A percentile compares a stretch with the other conserved stretches of the same genome.
Conservation (phyloP, 148 eudicot species). For the Diospyros lotus region DNA sequence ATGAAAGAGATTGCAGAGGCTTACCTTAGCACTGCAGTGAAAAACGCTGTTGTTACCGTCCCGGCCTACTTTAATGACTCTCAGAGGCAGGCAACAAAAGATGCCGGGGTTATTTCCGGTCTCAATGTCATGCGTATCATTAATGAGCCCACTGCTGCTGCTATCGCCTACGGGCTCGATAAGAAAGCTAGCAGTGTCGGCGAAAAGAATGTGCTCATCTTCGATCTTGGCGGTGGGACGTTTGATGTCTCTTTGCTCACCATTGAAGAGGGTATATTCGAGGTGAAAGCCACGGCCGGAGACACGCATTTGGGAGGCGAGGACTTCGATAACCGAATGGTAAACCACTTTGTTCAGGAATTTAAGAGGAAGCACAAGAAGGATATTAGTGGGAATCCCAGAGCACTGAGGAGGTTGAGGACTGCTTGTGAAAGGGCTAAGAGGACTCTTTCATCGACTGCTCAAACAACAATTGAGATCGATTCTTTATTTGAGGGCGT, state of each 20-base stretch:
- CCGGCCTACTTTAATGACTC: slow-evolving; percentile 59
- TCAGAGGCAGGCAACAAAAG: slow-evolving; percentile 52
- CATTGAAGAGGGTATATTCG: slow-evolving; percentile 53
- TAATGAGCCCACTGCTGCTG: slow-evolving; percentile 58
- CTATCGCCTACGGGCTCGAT: slow-evolving; percentile 54
- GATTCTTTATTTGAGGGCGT: slow-evolving; percentile 49
- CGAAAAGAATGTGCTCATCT: slow-evolving; percentile 49
- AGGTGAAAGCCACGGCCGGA: slow-evolving; percentile 54
- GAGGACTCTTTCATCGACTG: slow-evolving; percentile 47
- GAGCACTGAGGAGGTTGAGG: slow-evolving; percentile 50
- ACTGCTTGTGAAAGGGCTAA: slow-evolving; percentile 55
- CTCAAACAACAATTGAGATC: slow-evolving; percentile 46
- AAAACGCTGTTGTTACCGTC: slow-evolving; percentile 53
- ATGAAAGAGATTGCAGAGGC: slow-evolving; percentile 57
- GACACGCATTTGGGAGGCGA: slow-evolving; percentile 57
- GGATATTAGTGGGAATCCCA: slow-evolving; percentile 51
- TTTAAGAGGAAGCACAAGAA: slow-evolving; percentile 57
- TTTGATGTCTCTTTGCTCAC: slow-evolving; percentile 47
- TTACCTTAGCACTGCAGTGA: slow-evolving; percentile 33
- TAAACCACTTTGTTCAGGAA: slow-evolving; percentile 50
- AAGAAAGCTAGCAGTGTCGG: slow-evolving; percentile 41
- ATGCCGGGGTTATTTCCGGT: slow-evolving; percentile 51
- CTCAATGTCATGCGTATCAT: slow-evolving; percentile 51
- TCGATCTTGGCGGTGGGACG: slow-evolving; percentile 53
- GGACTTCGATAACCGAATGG: slow-evolving; percentile 52